phyloP scores from a whole-genome alignment of 1,284 basidiomycete species.

The Moesziomyces parantarcticus region DNA sequence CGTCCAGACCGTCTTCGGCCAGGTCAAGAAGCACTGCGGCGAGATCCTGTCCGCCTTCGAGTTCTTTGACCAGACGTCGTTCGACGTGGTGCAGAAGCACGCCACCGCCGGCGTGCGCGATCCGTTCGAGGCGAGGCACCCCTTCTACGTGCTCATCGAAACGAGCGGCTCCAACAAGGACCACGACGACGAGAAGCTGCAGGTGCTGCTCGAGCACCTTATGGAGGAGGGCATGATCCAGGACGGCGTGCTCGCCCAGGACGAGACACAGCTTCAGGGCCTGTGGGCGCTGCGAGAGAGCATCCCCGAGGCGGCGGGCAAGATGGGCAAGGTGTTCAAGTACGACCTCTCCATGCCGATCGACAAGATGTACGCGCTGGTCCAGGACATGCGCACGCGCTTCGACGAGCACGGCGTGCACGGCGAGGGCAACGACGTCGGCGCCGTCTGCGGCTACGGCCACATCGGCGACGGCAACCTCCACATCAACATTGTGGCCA shows the following conservation, averaged over 20 bases:
- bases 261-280: conserved; percentile 86
- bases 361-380: conserved; percentile 86
- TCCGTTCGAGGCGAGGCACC: conserved; percentile 61
- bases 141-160: conserved; percentile 84
- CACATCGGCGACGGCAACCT: conserved; percentile 97
- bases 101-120: conserved; percentile 72
- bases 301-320: conserved; percentile 90
- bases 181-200: conserved; percentile 97
- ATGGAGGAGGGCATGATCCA: conserved; percentile 82
- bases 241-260: conserved; percentile 93
- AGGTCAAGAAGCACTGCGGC: conserved; percentile 78
- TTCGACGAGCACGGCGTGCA: conserved; percentile 80
- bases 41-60: conserved; percentile 99
- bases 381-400: conserved; percentile 82
- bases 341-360: conserved; percentile 96
- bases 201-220: conserved; percentile 81
- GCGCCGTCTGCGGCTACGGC: conserved; percentile 80
- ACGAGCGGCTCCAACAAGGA: conserved; percentile 93
- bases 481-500: conserved; percentile 92
- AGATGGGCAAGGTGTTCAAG: conserved; percentile 96
- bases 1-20: conserved; percentile 73
- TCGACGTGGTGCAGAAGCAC: conserved; percentile 77
- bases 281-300: conserved; percentile 95
- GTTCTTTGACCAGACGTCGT: conserved; percentile 89
- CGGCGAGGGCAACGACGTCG: conserved; percentile 75